These are phyloP conservation scores for Acanthamoeba healyi DNA, from an alignment of 208 protist genomes.

Conservation along the genomic window DNA sequence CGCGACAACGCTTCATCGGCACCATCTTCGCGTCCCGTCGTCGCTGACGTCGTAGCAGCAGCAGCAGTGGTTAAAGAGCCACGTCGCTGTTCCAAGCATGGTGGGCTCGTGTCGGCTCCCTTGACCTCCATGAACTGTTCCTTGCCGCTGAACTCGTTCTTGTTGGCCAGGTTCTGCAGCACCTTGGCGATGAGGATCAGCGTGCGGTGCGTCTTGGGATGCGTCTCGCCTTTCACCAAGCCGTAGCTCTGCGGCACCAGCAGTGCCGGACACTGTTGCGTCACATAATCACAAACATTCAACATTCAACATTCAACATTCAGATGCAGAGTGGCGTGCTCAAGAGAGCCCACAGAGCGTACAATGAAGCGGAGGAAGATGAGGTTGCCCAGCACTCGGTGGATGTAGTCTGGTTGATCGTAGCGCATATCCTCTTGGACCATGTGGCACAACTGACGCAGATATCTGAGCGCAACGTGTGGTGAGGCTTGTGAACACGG, in stretches of 20 bases:
- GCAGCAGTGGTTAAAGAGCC: too few relatives aligned
- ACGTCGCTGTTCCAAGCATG: too few relatives aligned
- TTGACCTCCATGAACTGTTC: conserved; percentile 81
- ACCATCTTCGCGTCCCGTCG: too few relatives aligned
- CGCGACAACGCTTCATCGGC: too few relatives aligned
- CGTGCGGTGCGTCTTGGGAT: conserved; percentile 9
- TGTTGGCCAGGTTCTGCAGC: conserved; percentile 86
- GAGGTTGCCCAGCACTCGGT: conserved; percentile 49
- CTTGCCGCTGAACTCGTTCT: conserved; percentile 79
- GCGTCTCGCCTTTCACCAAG: not conserved
- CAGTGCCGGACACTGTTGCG: not conserved
- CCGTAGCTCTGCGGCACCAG: conserved; percentile 5
- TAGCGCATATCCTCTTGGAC: conserved; percentile 34
- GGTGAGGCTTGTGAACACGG: too few relatives aligned
- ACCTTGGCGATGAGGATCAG: conserved; percentile 84
- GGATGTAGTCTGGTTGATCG: conserved; percentile 19
- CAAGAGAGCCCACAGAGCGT: too few relatives aligned
- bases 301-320: too few relatives aligned
- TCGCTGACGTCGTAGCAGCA: too few relatives aligned
- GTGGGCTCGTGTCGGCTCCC: too few relatives aligned
- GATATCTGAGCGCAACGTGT: not conserved
- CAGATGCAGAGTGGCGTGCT: too few relatives aligned
- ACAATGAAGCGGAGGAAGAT: conserved; percentile 70
- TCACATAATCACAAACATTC: too few relatives aligned
- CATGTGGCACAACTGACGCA: conserved; percentile 34